Percentiles rank a stretch among this genome's conserved stretches.
phyloP scores from a whole-genome alignment of 345 rosid genomes.

The Brassica cretica region DNA sequence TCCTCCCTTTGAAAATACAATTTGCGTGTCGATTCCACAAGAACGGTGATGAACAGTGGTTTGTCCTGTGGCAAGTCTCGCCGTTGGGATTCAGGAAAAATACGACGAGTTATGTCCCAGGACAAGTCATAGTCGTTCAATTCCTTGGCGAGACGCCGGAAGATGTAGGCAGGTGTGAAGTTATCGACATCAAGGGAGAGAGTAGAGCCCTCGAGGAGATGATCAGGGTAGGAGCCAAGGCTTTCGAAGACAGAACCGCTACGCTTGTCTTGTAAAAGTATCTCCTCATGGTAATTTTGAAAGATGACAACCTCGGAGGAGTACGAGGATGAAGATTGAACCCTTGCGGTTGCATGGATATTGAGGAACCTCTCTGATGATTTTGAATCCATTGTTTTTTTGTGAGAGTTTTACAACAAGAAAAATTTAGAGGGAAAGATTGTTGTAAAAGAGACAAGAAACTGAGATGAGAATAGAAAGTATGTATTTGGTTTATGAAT shows the following conservation, averaged over 20 bases:
- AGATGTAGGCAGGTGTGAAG: neutral
- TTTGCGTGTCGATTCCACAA: neutral
- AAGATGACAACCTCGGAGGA: neutral
- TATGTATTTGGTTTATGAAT: no score
- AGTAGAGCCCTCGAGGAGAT: neutral
- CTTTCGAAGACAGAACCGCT: neutral
- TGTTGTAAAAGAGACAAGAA: neutral
- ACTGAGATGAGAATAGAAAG: neutral
- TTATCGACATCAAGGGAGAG: neutral
- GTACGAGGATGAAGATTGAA: neutral
- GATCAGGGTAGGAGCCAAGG: neutral
- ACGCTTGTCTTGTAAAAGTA: neutral
- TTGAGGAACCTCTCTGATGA: neutral
- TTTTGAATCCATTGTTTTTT: neutral
- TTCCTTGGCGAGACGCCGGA: neutral
- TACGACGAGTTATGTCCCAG: neutral
- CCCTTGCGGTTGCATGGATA: neutral
- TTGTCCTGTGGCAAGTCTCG: neutral
- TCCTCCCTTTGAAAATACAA: neutral
- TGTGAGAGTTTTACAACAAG: neutral
- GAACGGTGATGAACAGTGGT: neutral
- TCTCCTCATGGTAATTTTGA: neutral
- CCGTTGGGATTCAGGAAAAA: neutral
- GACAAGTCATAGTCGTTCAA: neutral
- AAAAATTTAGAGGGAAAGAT: no score